Percentiles rank a stretch among this genome's conserved stretches.
These are phyloP conservation scores for Geoglossum cookeanum DNA, from an alignment of 2,329 filamentous ascomycete species.

Conservation along the genomic window DNA sequence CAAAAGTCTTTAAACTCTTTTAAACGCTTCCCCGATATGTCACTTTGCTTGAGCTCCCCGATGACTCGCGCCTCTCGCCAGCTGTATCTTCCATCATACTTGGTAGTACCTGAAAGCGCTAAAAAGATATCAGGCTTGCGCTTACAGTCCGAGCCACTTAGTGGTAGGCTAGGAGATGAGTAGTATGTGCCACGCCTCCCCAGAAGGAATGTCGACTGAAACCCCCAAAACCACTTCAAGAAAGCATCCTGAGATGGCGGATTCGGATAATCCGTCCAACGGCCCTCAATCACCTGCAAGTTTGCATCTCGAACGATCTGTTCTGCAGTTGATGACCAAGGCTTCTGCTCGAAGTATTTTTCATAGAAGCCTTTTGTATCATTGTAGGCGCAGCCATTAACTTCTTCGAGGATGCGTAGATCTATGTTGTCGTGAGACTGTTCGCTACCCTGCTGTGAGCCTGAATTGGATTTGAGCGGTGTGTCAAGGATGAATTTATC, in stretches of 20 bases:
- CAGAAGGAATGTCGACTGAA: no score
- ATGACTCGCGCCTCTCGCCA: slow-evolving; percentile 5
- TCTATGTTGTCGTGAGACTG: background rate
- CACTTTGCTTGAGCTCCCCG: slow-evolving; percentile 4
- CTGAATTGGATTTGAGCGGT: background rate
- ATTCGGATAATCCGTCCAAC: background rate
- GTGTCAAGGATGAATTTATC: background rate
- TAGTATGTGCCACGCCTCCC: no score
- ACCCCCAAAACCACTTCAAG: no score
- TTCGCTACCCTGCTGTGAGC: background rate
- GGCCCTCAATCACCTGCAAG: background rate
- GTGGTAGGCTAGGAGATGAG: no score
- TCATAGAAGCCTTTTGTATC: no score
- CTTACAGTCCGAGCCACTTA: no score
- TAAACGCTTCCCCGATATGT: slow-evolving; percentile 13
- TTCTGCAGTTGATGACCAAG: no score
- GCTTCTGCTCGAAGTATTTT: no score
- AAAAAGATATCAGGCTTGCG: background rate
- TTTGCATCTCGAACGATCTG: background rate
- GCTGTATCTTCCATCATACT: background rate
- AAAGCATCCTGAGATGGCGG: no score
- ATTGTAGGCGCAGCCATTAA: no score
- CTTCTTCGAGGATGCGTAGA: no score
- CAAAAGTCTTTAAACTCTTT: slow-evolving; percentile 13
- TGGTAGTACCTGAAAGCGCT: background rate